Evolutionary conservation across 2,329 filamentous ascomycete genomes (phyloP).

Genomic region (Aspergillus fischeri): DNA sequence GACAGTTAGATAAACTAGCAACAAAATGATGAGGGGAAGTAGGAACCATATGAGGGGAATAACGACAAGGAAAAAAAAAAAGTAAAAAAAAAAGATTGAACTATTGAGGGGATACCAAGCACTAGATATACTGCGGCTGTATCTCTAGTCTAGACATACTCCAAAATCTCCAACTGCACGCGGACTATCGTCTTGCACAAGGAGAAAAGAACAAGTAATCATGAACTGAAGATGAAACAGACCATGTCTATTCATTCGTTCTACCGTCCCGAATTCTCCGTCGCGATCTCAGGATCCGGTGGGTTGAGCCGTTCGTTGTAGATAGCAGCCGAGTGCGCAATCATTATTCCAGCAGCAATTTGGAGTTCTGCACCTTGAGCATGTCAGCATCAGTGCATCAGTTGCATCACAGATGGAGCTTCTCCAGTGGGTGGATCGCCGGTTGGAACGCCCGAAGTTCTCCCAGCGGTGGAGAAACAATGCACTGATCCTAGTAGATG

Average conservation of each 20-base stretch:
- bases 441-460: not conserved
- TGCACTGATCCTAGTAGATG: not conserved
- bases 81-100: not conserved
- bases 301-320: not conserved
- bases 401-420: not conserved
- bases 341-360: not conserved
- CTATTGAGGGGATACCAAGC: not conserved
- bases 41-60: not conserved
- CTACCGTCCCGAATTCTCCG: not conserved
- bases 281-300: not conserved
- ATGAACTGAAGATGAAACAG: not conserved
- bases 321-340: not conserved
- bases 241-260: not conserved
- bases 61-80: not conserved
- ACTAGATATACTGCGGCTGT: not conserved
- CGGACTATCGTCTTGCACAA: not conserved
- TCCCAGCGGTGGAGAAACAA: slow-evolving; percentile 3
- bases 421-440: slow-evolving; percentile 1
- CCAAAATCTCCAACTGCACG: not conserved
- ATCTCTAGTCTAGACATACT: not conserved
- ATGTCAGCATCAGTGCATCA: not conserved
- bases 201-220: not conserved
- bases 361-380: not conserved
- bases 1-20: not conserved
- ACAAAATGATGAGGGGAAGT: not conserved